Conservation (phyloP, 2,329 filamentous ascomycete species). For the Lecanicillium sp. region DNA sequence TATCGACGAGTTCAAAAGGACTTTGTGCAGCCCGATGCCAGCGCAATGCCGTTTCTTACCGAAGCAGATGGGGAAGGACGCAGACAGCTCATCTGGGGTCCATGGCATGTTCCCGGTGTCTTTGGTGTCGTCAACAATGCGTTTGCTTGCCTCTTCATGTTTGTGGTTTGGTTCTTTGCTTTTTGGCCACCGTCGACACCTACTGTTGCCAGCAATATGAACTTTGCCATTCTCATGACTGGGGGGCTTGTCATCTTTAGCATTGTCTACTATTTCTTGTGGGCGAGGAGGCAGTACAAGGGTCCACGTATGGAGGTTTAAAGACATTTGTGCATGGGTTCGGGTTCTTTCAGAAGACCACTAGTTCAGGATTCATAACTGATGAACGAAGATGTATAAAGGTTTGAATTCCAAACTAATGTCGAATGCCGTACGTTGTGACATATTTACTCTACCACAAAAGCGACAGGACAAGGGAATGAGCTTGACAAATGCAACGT, state of each 20-base stretch:
- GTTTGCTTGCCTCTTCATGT: constrained; percentile 43
- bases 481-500: too few relatives aligned
- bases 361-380: too few relatives aligned
- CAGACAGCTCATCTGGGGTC: constrained; percentile 38
- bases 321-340: too few relatives aligned
- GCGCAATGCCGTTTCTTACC: constrained; percentile 17
- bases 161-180: constrained; percentile 50
- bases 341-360: too few relatives aligned
- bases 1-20: constrained; percentile 21
- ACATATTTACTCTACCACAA: too few relatives aligned
- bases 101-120: constrained; percentile 43
- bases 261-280: constrained; percentile 36
- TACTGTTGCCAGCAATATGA: constrained; percentile 29
- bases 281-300: constrained; percentile 34
- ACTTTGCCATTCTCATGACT: constrained; percentile 39
- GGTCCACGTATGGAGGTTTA: constrained; percentile 30
- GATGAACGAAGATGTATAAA: too few relatives aligned
- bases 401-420: too few relatives aligned
- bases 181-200: constrained; percentile 37
- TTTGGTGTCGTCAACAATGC: constrained; percentile 46
- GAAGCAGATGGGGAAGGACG: constrained; percentile 16
- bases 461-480: too few relatives aligned
- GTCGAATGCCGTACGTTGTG: too few relatives aligned
- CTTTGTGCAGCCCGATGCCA: constrained; percentile 14
- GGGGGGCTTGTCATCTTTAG: constrained; percentile 33